Percentiles rank a stretch among this genome's conserved stretches.
Evolutionary conservation across 2,329 filamentous ascomycete genomes (phyloP).

Genomic region (Diaporthe eres): DNA sequence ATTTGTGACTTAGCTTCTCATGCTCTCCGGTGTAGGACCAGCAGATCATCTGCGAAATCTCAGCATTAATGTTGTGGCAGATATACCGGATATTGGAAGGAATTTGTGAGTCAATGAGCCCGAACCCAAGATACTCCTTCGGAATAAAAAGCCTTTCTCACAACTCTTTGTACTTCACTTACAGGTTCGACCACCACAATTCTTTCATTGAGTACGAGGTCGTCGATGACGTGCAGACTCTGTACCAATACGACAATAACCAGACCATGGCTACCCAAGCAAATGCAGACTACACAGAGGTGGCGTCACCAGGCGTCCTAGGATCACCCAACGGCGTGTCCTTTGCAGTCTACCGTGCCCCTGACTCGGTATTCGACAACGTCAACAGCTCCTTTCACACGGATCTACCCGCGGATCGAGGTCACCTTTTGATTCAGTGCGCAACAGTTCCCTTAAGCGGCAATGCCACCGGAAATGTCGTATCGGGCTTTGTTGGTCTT

Average conservation of each 20-base stretch:
- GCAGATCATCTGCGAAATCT: not conserved
- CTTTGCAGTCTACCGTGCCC: not conserved
- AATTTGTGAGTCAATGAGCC: not conserved
- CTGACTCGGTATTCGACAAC: not conserved
- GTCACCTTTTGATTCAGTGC: not conserved
- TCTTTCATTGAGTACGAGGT: slow-evolving; percentile 3
- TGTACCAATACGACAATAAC: slow-evolving; percentile 12
- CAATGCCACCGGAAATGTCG: not conserved
- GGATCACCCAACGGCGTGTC: not conserved
- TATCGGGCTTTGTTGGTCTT: not conserved
- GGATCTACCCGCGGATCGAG: not conserved
- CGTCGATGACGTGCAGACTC: not conserved
- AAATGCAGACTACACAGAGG: not conserved
- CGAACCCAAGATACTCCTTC: rapidly evolving
- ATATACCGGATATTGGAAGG: not conserved
- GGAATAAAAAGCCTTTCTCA: not conserved
- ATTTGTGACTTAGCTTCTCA: not conserved
- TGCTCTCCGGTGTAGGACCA: not conserved
- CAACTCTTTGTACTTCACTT: not conserved
- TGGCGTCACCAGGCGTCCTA: not conserved
- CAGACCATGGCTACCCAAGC: not conserved
- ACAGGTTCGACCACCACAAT: not conserved
- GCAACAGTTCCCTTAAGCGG: not conserved
- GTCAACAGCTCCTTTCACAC: slow-evolving; percentile 1
- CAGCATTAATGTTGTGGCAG: not conserved